A percentile compares a stretch with the other conserved stretches of the same genome.
phyloP scores from a whole-genome alignment of 139 green algal genomes.

The Gonium pectorale region DNA sequence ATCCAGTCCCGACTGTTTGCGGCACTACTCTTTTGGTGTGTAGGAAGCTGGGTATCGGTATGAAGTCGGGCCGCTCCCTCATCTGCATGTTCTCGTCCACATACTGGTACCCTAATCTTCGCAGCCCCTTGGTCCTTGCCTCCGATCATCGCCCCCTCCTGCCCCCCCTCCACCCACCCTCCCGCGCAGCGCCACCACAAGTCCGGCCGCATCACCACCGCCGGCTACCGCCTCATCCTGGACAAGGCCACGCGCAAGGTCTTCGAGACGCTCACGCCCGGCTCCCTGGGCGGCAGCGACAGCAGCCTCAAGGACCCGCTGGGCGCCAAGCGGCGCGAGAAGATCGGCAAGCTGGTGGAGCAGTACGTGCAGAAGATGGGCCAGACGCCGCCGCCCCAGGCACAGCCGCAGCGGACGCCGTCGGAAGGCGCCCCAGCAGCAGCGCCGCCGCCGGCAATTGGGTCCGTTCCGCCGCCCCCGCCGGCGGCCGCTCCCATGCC shows the following conservation, averaged over 20 bases:
- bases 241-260: slow-evolving; percentile 36
- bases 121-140: too few species aligned
- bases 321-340: slow-evolving; percentile 21
- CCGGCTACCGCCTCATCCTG: slow-evolving; percentile 26
- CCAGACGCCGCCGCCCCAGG: too few species aligned
- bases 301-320: slow-evolving; percentile 1
- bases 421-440: background rate
- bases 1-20: too few species aligned
- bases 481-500: background rate
- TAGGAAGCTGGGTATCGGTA: too few species aligned
- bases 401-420: background rate
- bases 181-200: slow-evolving; percentile 26
- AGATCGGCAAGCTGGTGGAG: slow-evolving; percentile 28
- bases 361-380: slow-evolving; percentile 36
- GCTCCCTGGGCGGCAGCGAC: background rate
- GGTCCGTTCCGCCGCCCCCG: background rate
- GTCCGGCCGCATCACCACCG: slow-evolving; percentile 3
- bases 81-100: too few species aligned
- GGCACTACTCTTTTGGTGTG: too few species aligned
- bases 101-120: too few species aligned
- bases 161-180: too few species aligned
- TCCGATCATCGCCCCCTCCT: background rate
- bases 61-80: too few species aligned
- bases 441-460: background rate
- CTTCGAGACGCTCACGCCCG: slow-evolving; percentile 9